phyloP scores from a whole-genome alignment of 192 early-diverging fungal genomes.

The Spinellus fusiger region DNA sequence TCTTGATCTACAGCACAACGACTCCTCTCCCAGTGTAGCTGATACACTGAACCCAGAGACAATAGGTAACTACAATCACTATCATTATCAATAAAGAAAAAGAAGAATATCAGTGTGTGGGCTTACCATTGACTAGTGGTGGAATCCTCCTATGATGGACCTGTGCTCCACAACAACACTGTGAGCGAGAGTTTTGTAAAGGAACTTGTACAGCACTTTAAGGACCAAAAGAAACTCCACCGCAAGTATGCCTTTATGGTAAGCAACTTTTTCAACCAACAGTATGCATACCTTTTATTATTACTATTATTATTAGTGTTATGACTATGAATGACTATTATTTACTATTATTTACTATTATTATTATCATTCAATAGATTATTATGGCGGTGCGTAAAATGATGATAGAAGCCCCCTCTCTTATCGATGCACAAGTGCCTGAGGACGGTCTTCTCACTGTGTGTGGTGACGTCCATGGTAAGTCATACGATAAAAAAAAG shows the following conservation, averaged over 20 bases:
- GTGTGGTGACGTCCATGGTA: conserved; percentile 95
- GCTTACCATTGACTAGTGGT: conserved; percentile 41
- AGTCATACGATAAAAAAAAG: not conserved
- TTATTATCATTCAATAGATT: conserved; percentile 46
- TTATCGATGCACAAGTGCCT: conserved; percentile 84
- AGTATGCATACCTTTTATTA: no score
- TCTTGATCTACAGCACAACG: conserved; percentile 14
- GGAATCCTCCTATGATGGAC: conserved; percentile 79
- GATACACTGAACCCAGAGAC: conserved; percentile 59
- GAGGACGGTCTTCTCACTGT: conserved; percentile 74
- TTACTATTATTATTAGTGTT: no score
- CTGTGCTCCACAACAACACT: conserved; percentile 56
- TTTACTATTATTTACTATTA: not conserved
- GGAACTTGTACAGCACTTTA: conserved; percentile 70
- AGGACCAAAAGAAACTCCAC: conserved; percentile 87
- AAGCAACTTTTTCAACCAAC: not conserved
- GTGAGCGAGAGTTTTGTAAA: conserved; percentile 78
- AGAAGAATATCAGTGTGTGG: not conserved
- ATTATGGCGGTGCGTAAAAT: conserved; percentile 68
- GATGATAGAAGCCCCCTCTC: conserved; percentile 69
- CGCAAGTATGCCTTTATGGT: conserved; percentile 79
- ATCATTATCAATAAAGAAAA: not conserved
- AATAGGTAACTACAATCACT: conserved; percentile 51
- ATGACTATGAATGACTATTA: no score
- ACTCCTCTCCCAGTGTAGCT: conserved; percentile 27